Base-by-base conservation (phyloP, 2,329 filamentous ascomycete species). In the Trichothecium sympodiale region DNA sequence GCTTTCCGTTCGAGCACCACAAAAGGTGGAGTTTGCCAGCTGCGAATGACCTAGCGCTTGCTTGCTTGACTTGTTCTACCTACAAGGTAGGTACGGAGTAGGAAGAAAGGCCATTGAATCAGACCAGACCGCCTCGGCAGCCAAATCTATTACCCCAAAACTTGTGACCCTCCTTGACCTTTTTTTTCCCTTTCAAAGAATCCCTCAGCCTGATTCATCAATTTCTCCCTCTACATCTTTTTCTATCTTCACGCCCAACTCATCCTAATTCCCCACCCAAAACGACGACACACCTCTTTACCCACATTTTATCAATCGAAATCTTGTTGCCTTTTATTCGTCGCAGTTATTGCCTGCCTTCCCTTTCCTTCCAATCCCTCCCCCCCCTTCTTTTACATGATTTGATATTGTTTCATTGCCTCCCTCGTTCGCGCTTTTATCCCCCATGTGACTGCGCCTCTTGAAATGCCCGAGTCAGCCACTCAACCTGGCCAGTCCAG, bases 381-480 rank as follows among this genome's bases (percentile, higher is more conserved):
- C 16, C 5, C 10, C 17, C 15, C 6, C n/a, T 13, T 32, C 12
- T 12, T 16, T 17, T 13, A 16, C 30, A 32, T 9, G 6, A 6
- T 17, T 13, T 17, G 15, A 32, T 26, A n/a, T 16, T 34, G 18
- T 30, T 25, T 8, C 28, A 10, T 6, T 25, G 10, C 20, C n/a
- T 33, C 33, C 15, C 16, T 31, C 20, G 29, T 45, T 37, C 45
- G 26, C 8, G 8, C 36, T 49, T 47, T 34, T 43, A 42, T 18
- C n/a, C n/a, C n/a, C n/a, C n/a, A 10, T 32, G 30, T 18, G 8
- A 26, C 6, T 14, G n/a, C 18, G 20, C 17, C n/a, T 16, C 20
- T 15, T 15, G 7, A 12, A 8, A 27, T 26, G 33, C 28, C 28
- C 28, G 17, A 17, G 25, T 34, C 33, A 27, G 16, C 20, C n/a